Conservation (phyloP, 1,284 basidiomycete species). For the Xanthoconium separans region DNA sequence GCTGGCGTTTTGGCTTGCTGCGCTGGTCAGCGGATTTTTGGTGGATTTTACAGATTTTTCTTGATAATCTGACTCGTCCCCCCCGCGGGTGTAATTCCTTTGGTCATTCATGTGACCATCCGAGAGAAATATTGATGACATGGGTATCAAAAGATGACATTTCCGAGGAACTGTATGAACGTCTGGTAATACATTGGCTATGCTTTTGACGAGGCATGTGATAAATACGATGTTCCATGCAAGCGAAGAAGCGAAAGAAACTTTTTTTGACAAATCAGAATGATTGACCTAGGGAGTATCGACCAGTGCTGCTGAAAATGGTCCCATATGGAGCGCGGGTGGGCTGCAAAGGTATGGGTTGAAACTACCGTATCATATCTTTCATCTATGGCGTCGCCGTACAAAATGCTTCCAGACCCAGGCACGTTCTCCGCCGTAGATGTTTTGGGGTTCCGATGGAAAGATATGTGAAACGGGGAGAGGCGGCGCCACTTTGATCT, state of each 20-base stretch:
- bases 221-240: background rate
- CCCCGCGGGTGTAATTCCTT: conserved; percentile 7
- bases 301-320: too few species aligned
- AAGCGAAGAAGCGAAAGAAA: background rate
- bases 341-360: background rate
- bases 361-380: background rate
- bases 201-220: background rate
- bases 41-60: conserved; percentile 6
- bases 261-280: background rate
- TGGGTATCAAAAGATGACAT: background rate
- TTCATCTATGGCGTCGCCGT: background rate
- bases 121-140: background rate
- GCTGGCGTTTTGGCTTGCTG: conserved; percentile 4
- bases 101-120: conserved; percentile 1
- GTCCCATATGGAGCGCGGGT: background rate
- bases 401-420: background rate
- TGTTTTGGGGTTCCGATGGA: conserved; percentile 7
- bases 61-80: background rate
- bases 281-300: background rate
- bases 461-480: conserved; percentile 2
- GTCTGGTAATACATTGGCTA: background rate
- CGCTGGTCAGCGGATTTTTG: conserved; percentile 12
- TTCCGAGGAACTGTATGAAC: conserved; percentile 14
- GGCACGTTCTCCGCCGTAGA: background rate
- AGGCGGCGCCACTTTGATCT: conserved; percentile 2